Evolutionary conservation across 2,329 filamentous ascomycete genomes (phyloP), one percentile per base, ranked within the genome.

Genomic region (Cladosporium austrohemisphaericum): DNA sequence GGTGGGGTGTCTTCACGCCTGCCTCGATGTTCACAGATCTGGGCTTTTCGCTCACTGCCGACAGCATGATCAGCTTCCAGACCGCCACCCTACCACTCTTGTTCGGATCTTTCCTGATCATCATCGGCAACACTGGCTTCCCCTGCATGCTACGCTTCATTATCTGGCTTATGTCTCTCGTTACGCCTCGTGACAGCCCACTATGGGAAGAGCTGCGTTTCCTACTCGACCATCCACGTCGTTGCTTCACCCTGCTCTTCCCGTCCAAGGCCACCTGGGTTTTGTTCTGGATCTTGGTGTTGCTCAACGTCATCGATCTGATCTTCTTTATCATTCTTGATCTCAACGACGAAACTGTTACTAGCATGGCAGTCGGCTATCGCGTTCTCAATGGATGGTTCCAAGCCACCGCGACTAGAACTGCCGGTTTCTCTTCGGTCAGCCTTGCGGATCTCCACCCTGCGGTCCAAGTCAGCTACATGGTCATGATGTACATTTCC

Each of bases 401-500:
- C 65, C 91, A 96, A 67, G 92, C 92, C 1, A 83, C 85, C 0
- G 84, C 88, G 4, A 97, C 92, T 1, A 78, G 93, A 64, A 97
- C 93, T 0, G 92, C 93, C 3, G 92, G 93, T 0, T 95, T 96
- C 62, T 78, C 86, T 1, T 87, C 86, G 23, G 80, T 97, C 58
- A 89, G 85, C 64, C 72, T 97, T 31, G 74, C 86, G 1, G 71
- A 79, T 0, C 74, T 98, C 2, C 91, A 97, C 57, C 91, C 93
- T 1, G 93, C 87, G 3, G 88, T 96, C 51, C 91, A 95, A 61
- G 89, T 94, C 11, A 88, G 90, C 19, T 97, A 96, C 71, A 75
- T 97, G 69, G 84, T 97, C 68, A 97, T 97, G 93, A 97, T 97
- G 93, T 97, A 97, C 69, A 95, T 97, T 54, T 95, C 91, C 51